These are phyloP conservation scores for Rhizoctonia solani DNA, from an alignment of 1,284 basidiomycete genomes.

Conservation along the genomic window DNA sequence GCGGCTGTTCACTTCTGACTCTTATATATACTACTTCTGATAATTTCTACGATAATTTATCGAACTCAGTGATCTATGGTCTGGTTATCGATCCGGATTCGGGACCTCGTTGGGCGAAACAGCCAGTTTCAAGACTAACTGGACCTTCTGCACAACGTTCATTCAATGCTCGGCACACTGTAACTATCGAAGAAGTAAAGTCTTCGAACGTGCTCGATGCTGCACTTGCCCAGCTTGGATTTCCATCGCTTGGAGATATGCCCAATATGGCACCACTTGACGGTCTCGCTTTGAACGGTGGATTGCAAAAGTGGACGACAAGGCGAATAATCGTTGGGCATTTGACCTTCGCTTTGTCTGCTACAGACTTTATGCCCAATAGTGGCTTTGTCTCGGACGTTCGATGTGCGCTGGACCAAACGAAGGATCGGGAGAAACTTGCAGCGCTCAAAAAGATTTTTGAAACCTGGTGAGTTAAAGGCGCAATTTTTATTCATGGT, in stretches of 20 bases:
- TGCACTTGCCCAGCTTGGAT: background rate
- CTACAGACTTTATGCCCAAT: background rate
- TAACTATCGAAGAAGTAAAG: background rate
- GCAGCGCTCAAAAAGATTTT: background rate
- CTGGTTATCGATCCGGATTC: no score
- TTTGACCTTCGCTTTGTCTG: background rate
- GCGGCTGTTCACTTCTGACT: no score
- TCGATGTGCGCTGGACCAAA: background rate
- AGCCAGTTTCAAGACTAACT: no score
- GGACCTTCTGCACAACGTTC: background rate
- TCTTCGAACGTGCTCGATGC: background rate
- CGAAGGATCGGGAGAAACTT: background rate
- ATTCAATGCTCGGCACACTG: background rate
- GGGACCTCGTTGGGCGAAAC: no score
- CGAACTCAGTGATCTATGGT: no score
- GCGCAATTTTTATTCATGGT: background rate
- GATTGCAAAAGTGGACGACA: background rate
- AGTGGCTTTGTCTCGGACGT: background rate
- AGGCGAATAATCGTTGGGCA: background rate
- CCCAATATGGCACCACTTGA: background rate
- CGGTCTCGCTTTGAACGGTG: background rate
- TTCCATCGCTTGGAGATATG: background rate
- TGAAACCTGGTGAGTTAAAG: background rate
- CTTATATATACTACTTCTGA: no score
- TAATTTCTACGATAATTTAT: no score